These are phyloP conservation scores for Panicum hallii DNA, from an alignment of 202 grass and related monocot genomes.

Conservation along the genomic window DNA sequence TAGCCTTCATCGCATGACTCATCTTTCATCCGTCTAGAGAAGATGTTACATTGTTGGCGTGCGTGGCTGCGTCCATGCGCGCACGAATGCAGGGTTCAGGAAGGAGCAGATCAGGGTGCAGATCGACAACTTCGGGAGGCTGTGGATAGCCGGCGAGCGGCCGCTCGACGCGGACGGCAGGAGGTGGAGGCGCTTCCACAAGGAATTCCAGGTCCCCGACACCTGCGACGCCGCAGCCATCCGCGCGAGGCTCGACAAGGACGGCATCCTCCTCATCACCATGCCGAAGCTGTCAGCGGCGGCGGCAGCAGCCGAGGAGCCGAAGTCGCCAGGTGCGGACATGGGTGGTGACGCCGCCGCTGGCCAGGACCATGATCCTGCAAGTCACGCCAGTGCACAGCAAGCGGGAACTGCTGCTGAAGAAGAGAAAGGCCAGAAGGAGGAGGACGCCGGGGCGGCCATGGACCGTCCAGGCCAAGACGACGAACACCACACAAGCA, in stretches of 20 bases:
- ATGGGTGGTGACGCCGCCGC: no score
- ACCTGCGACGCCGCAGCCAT: constrained; percentile 47
- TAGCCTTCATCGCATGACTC: no score
- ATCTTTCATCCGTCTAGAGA: no score
- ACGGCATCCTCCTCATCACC: constrained; percentile 48
- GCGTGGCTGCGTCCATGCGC: not conserved
- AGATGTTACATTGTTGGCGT: not conserved
- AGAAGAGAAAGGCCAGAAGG: not conserved
- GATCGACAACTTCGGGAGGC: constrained; percentile 50
- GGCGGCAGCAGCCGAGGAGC: not conserved
- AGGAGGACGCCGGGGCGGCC: not conserved
- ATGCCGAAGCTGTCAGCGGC: constrained; percentile 47
- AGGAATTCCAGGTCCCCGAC: constrained; percentile 51
- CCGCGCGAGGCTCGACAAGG: constrained; percentile 47
- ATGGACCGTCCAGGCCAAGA: not conserved
- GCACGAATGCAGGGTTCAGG: constrained; percentile 55
- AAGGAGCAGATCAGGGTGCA: constrained; percentile 70
- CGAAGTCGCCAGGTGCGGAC: not conserved
- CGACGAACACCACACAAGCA: not conserved
- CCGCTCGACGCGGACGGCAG: constrained; percentile 21
- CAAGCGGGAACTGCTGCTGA: not conserved
- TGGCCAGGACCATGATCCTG: not conserved
- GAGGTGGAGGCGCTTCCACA: constrained; percentile 54
- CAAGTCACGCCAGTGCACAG: not conserved
- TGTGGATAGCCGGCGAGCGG: constrained; percentile 60